Evolutionary conservation across 179 eudicot species (phyloP), one percentile per base, ranked within the genome.

Genomic region (Carnegiea gigantea): DNA sequence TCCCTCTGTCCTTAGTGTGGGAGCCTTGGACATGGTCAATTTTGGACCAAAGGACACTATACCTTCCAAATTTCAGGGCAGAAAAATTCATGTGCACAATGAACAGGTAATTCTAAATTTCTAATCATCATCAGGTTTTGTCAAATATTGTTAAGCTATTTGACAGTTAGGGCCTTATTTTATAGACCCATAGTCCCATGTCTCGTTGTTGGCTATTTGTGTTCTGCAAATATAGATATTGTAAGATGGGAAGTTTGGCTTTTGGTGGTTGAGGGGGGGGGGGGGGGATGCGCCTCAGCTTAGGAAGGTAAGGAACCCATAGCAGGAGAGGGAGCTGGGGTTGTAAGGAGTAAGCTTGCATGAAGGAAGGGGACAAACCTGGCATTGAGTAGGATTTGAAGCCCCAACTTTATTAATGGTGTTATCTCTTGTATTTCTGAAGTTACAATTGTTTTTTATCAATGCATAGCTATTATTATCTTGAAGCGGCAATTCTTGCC

Each of bases 21-120:
- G 99, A 87, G 98, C 97, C 75, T 86, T 94, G 90, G 99, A 96
- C 86, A 92, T 96, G 97, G 99, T 96, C 75, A 94, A 94, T 80
- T 96, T 96, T 89, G 98, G 98, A 72, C 73, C 93, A 11, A 89
- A 83, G 80, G 83, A 70, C 80, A 90, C 97, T 81, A 85, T 94
- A 90, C 97, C 99, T 86, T 80, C 92, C 71, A 77, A 84, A 26
- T 92, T 91, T 86, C 89, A 88, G 81, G 88, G 89, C 46, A 88
- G 98, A 82, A 95, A 91, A 53, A 87, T 92, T 77, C 78, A 93
- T 82, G 90, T 85, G 82, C 99, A 96, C 88, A 96, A 90, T 85
- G 94, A 91, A 43, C 98, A 94, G 97, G 99, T 89, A 59, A 75
- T 73, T 80, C 67, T 74, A 49, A 79, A 59, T 71, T 73, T 80